Percentiles rank a stretch among this genome's conserved stretches.
Conservation (phyloP, 1,139 yeast genomes). For the Candida sanyaensis region DNA sequence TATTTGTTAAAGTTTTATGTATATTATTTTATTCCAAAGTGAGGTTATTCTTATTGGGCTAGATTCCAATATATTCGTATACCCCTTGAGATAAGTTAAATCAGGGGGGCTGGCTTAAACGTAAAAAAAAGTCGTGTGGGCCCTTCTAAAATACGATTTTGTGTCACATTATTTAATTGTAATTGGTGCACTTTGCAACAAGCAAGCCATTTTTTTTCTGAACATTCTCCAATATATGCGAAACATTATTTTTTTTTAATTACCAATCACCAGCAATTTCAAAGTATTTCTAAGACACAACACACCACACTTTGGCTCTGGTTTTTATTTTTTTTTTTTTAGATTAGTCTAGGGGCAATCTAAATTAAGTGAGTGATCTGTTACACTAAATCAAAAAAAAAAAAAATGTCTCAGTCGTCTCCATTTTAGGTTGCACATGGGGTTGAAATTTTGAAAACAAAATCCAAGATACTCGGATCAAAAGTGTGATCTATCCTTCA, state of each 20-base stretch:
- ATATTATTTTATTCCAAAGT: not conserved
- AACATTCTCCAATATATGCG: not conserved
- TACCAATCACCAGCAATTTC: not conserved
- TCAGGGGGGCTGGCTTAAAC: not conserved
- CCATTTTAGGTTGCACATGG: not conserved
- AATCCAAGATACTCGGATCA: no score
- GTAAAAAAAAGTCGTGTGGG: not conserved
- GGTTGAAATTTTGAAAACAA: not conserved
- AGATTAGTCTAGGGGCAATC: no score
- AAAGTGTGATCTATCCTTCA: not conserved
- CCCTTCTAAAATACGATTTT: not conserved
- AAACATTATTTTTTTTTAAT: not conserved
- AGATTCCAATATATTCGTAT: not conserved
- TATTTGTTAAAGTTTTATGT: not conserved
- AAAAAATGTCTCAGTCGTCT: not conserved
- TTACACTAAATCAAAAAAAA: not conserved
- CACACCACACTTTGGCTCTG: not conserved
- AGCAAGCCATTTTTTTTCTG: conserved; percentile 7
- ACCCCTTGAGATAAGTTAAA: not conserved
- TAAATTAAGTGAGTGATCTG: not conserved
- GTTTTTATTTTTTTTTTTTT: no score
- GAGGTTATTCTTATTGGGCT: not conserved
- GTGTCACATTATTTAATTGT: not conserved
- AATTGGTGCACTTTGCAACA: conserved; percentile 2
- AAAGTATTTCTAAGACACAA: not conserved